A percentile compares a stretch with the other conserved stretches of the same genome.
These are phyloP conservation scores for Imleria badia DNA, from an alignment of 768 basidiomycete species.

Conservation along the genomic window DNA sequence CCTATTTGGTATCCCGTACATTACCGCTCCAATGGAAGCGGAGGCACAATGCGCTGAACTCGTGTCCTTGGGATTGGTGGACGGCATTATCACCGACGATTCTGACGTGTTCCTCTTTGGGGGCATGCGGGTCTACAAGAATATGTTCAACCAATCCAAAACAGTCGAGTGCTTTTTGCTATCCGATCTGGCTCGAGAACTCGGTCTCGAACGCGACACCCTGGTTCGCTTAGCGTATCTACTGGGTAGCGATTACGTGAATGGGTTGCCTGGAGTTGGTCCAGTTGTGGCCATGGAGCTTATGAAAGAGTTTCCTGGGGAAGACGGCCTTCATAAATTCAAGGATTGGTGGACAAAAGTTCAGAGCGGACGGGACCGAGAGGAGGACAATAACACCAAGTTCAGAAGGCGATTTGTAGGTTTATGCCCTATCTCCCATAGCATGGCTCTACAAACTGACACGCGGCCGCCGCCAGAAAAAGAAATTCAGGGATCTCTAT, in stretches of 20 bases:
- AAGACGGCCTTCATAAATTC: constrained; percentile 82
- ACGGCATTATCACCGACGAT: constrained; percentile 98
- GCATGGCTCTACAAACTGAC: constrained; percentile 9
- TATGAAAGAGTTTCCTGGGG: constrained; percentile 87
- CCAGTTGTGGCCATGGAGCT: constrained; percentile 97
- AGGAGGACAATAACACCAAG: constrained; percentile 67
- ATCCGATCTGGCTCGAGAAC: constrained; percentile 80
- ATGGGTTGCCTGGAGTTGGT: constrained; percentile 88
- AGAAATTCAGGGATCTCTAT: constrained; percentile 82
- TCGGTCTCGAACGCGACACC: constrained; percentile 82
- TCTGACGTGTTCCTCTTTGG: constrained; percentile 99
- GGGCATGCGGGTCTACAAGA: constrained; percentile 93
- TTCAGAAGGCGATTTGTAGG: constrained; percentile 86
- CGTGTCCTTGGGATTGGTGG: constrained; percentile 79
- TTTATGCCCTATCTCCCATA: constrained; percentile 18
- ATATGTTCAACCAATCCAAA: constrained; percentile 99
- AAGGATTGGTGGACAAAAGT: constrained; percentile 94
- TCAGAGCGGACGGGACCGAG: constrained; percentile 82
- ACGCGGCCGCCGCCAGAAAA: constrained; percentile 58
- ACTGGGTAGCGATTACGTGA: constrained; percentile 95
- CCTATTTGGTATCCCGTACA: constrained; percentile 95
- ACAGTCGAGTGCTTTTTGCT: constrained; percentile 95
- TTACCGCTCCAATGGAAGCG: constrained; percentile 99
- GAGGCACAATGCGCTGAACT: constrained; percentile 98
- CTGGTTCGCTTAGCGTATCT: constrained; percentile 90